A percentile compares a stretch with the other conserved stretches of the same genome.
Conservation (phyloP, 495 filamentous ascomycete species). For the Melanomma pulvis-pyrius region DNA sequence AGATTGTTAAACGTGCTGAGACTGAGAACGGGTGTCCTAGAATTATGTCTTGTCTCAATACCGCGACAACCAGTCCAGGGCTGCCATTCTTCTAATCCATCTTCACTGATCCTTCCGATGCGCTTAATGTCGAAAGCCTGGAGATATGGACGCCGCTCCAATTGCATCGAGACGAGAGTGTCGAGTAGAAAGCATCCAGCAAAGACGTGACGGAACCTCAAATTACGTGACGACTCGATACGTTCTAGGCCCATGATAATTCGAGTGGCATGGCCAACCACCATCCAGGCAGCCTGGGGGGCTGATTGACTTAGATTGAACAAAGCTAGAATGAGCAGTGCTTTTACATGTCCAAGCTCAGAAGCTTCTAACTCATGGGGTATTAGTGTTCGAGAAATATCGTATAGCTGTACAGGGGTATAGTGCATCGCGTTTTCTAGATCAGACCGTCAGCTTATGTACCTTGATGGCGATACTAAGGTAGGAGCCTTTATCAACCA, state of each 20-base stretch:
- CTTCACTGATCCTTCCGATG: conserved; percentile 58
- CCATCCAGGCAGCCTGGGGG: conserved; percentile 60
- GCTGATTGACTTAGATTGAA: conserved; percentile 61
- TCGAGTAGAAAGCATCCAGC: conserved; percentile 70
- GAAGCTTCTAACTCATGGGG: conserved; percentile 60
- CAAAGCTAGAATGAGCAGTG: conserved; percentile 63
- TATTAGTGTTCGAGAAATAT: conserved; percentile 60
- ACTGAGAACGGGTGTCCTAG: conserved; percentile 57
- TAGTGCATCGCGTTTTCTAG: neutral
- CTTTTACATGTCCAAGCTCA: conserved; percentile 65
- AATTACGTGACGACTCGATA: conserved; percentile 26
- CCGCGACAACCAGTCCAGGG: conserved; percentile 60
- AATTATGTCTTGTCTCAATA: conserved; percentile 48
- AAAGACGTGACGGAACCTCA: conserved; percentile 55
- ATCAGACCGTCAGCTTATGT: neutral
- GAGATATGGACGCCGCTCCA: conserved; percentile 58
- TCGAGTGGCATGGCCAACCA: conserved; percentile 64
- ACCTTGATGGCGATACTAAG: neutral
- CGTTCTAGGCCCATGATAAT: conserved; percentile 57
- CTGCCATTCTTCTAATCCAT: conserved; percentile 74
- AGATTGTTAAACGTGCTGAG: conserved; percentile 66
- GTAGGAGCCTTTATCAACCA: neutral
- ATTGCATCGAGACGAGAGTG: conserved; percentile 61
- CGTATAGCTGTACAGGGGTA: conserved; percentile 54
- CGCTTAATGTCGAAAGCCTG: conserved; percentile 51